Percentiles rank a stretch among this genome's conserved stretches.
Evolutionary conservation across 805 yeast genomes (phyloP).

Genomic region (Maudiozyma saulgeensis): DNA sequence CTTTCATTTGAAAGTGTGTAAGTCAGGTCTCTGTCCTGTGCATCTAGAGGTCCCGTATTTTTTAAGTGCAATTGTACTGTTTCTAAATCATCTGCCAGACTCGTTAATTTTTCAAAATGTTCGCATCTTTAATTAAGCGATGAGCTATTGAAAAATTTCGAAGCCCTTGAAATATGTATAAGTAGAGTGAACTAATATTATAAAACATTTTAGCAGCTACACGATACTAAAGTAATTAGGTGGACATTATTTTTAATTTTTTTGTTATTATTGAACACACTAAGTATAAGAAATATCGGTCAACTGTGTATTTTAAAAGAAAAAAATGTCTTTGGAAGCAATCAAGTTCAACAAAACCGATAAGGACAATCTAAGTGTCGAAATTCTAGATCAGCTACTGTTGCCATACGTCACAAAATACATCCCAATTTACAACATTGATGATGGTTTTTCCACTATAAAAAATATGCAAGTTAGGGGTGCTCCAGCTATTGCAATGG

Average conservation of each 20-base stretch:
- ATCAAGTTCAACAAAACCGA: slow-evolving; percentile 47
- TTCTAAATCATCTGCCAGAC: background rate
- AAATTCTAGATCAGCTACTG: slow-evolving; percentile 69
- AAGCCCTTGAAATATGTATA: background rate
- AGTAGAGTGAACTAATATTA: background rate
- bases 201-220: background rate
- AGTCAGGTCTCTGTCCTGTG: no score
- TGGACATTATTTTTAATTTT: background rate
- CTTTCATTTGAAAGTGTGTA: no score
- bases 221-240: background rate
- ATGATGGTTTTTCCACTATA: slow-evolving; percentile 77
- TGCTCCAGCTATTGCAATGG: slow-evolving; percentile 97
- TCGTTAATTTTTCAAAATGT: background rate
- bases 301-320: background rate
- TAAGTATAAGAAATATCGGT: no score
- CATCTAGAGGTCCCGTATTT: no score
- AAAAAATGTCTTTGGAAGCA: slow-evolving; percentile 44
- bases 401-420: slow-evolving; percentile 75
- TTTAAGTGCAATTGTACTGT: background rate
- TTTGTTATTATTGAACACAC: no score
- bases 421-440: slow-evolving; percentile 49
- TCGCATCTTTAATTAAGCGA: background rate
- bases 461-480: slow-evolving; percentile 91
- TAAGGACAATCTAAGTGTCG: slow-evolving; percentile 33
- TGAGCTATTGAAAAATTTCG: background rate